Conservation (phyloP, 306 rosid species). For the Begonia peltatifolia region DNA sequence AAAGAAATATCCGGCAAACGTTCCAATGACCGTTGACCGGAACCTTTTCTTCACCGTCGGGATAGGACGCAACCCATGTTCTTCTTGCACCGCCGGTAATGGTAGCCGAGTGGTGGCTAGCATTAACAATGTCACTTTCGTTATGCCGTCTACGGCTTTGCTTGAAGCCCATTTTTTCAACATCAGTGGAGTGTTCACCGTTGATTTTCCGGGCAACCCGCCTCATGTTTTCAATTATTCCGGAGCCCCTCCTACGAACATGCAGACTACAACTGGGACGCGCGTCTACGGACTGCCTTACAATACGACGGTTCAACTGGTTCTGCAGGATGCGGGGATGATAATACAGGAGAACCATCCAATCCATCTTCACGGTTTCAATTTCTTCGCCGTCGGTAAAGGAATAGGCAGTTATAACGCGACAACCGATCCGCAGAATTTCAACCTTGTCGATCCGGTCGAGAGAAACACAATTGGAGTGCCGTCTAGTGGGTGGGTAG, state of each 20-base stretch:
- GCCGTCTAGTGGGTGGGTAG: slow-evolving; percentile 79
- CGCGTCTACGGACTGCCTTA: slow-evolving; percentile 35
- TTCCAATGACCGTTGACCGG: slow-evolving; percentile 43
- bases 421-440: slow-evolving; percentile 32
- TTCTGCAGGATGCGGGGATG: slow-evolving; percentile 58
- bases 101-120: slow-evolving; percentile 70
- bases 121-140: slow-evolving; percentile 65
- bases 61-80: slow-evolving; percentile 56
- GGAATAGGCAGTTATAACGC: slow-evolving; percentile 58
- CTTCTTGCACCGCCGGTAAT: slow-evolving; percentile 50
- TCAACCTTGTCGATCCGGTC: slow-evolving; percentile 66
- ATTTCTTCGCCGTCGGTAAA: slow-evolving; percentile 56
- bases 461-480: slow-evolving; percentile 75
- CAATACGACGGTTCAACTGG: slow-evolving; percentile 49
- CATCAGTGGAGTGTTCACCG: slow-evolving; percentile 45
- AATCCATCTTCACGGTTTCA: slow-evolving; percentile 70
- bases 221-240: slow-evolving; percentile 37
- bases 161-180: slow-evolving; percentile 73
- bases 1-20: slow-evolving; percentile 44
- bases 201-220: slow-evolving; percentile 62
- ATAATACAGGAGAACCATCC: slow-evolving; percentile 71
- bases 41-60: slow-evolving; percentile 51
- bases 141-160: slow-evolving; percentile 60
- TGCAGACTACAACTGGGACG: slow-evolving; percentile 36
- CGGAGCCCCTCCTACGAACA: slow-evolving; percentile 24